Conservation (phyloP, 2,329 filamentous ascomycete genomes). For the Fusarium palustre region DNA sequence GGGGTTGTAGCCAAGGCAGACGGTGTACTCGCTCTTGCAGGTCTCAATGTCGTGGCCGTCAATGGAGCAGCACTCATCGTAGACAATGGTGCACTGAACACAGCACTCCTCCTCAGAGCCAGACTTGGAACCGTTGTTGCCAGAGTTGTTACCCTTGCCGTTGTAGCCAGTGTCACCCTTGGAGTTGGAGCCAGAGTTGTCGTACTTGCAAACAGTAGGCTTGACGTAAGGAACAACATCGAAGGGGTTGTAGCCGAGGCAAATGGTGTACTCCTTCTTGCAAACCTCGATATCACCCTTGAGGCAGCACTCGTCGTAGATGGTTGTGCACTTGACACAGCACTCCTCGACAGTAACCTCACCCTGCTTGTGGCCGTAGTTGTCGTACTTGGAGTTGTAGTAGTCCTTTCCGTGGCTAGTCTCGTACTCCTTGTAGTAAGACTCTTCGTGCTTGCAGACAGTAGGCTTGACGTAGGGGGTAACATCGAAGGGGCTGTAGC, state of each 20-base stretch:
- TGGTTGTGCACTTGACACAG: constrained; percentile 28
- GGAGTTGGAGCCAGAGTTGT: not conserved
- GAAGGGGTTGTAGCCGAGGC: constrained; percentile 32
- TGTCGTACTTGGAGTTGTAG: constrained; percentile 26
- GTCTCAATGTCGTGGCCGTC: constrained; percentile 18
- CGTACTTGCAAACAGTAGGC: constrained; percentile 31
- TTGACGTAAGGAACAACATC: constrained; percentile 11
- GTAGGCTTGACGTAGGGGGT: constrained; percentile 14
- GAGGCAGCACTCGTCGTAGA: constrained; percentile 29
- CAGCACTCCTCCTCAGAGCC: constrained; percentile 33
- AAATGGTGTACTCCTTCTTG: constrained; percentile 23
- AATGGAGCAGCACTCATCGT: constrained; percentile 28
- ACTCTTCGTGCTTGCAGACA: constrained; percentile 34
- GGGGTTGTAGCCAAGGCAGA: constrained; percentile 34
- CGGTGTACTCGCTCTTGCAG: constrained; percentile 26
- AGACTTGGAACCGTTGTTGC: not conserved
- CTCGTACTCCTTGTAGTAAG: constrained; percentile 27
- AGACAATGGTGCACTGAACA: constrained; percentile 27
- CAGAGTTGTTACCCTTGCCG: not conserved
- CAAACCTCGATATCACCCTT: constrained; percentile 14
- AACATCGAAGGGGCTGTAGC: constrained; percentile 25
- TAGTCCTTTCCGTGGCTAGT: constrained; percentile 11
- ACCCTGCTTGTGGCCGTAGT: not conserved
- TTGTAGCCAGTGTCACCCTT: not conserved
- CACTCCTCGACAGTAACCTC: constrained; percentile 25